phyloP scores from a whole-genome alignment of 441 rosid genomes.

The Bruguiera hainesii region DNA sequence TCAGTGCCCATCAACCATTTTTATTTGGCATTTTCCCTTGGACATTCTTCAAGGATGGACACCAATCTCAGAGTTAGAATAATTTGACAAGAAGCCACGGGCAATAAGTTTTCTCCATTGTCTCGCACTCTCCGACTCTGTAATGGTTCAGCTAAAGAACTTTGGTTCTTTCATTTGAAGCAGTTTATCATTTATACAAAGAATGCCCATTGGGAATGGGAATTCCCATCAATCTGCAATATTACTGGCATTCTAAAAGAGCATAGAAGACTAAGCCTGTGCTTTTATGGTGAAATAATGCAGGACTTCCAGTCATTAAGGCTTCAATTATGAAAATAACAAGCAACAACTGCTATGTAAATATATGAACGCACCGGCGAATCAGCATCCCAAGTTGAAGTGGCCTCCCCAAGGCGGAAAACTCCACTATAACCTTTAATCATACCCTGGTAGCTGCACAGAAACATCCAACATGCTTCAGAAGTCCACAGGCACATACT shows the following conservation, averaged over 20 bases:
- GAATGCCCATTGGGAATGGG: no score
- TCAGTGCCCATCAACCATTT: not conserved
- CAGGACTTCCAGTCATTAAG: no score
- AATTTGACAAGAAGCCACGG: no score
- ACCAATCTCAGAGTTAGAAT: no score
- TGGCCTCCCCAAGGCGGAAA: constrained; percentile 95
- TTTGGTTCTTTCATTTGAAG: not conserved
- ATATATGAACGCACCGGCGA: constrained; percentile 61
- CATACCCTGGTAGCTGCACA: constrained; percentile 90
- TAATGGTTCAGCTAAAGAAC: not conserved
- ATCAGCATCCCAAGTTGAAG: constrained; percentile 94
- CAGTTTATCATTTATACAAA: no score
- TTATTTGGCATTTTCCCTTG: not conserved
- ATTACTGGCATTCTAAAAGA: no score
- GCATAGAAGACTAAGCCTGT: no score
- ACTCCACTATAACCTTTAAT: constrained; percentile 87
- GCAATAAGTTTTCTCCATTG: not conserved
- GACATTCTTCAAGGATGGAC: not conserved
- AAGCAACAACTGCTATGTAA: not conserved
- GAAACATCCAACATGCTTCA: constrained; percentile 18
- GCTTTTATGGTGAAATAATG: no score
- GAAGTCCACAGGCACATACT: not conserved
- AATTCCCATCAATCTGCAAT: no score
- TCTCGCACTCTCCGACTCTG: not conserved
- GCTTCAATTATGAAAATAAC: not conserved